Base-by-base conservation (phyloP, 140 eudicot species). In the Ambrosia hybrid region DNA sequence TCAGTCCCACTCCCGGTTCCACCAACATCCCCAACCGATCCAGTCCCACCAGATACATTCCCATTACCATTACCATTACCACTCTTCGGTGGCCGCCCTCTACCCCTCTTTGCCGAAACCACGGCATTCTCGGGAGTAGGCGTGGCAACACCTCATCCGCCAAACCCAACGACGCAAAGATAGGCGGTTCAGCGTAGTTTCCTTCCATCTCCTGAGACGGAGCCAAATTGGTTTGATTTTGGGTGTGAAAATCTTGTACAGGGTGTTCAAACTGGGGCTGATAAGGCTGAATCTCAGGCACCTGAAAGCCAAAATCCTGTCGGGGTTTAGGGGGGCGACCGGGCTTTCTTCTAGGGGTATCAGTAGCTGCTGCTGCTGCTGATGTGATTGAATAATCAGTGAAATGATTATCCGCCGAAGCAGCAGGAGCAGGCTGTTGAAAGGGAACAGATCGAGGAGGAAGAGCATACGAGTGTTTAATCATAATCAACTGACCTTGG, bases 281-380 rank as follows among this genome's bases (percentile, higher is more conserved):
- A 72, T 65, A 74, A 51, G 58, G 49, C 21, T 53, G 67, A 10
- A 37, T 15, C 56, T 52, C 39, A 3, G 52, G 60, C 30, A 58
- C 71, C 57, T 81, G 82, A 16, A 14, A 33, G 59, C 70, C 71
- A 11, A 16, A 58, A 14, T 59, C 78, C 37, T 75, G 69, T 57
- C 62, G 79, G 38, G 78, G 58, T 78, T 88, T 88, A 5, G 88
- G 88, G 45, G 95, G 95, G 11, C 95, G 90, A 2, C 95, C 95
- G 0, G 78, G 93, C 37, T 83, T 64, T 26, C 86, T 69, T 65
- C 82, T 88, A 1, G 78, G 16, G 30, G 0, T 10, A 43, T 65
- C 72, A 6, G 53, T 43, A 12, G 67, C 0, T n/a, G 11, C 46
- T 6, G 7, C 46, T 41, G 30, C 30, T 21, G 30, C 30, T 21